A percentile compares a stretch with the other conserved stretches of the same genome.
Evolutionary conservation across 768 basidiomycete species (phyloP).

Genomic region (Suillus bovinus): DNA sequence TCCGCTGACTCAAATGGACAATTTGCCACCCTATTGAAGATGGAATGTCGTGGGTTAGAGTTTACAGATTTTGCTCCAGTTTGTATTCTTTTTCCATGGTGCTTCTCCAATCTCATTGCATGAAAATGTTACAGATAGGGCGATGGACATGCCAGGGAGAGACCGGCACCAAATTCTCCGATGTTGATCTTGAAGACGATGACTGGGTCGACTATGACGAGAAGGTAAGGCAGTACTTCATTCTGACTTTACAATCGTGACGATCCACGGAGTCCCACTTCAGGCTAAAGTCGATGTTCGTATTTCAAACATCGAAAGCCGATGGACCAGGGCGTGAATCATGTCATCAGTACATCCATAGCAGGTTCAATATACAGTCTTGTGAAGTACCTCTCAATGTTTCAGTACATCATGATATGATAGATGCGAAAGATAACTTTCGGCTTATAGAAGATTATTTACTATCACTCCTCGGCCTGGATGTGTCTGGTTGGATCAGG

Average conservation of each 20-base stretch:
- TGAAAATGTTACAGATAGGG: conserved; percentile 49
- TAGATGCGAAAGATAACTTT: neutral
- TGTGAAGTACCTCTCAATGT: neutral
- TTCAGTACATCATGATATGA: neutral
- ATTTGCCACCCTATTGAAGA: conserved; percentile 61
- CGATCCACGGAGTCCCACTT: conserved; percentile 6
- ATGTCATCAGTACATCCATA: neutral
- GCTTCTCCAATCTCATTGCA: neutral
- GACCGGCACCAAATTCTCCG: conserved; percentile 55
- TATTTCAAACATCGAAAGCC: conserved; percentile 63
- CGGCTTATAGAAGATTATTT: neutral
- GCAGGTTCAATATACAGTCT: neutral
- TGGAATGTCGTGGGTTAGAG: conserved; percentile 89
- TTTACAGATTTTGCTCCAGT: conserved; percentile 81
- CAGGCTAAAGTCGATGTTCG: conserved; percentile 67
- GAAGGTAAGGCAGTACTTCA: conserved; percentile 51
- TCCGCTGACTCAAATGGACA: conserved; percentile 56
- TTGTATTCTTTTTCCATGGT: conserved; percentile 18
- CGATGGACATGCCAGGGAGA: conserved; percentile 76
- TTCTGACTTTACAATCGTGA: neutral
- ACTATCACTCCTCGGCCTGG: too few species aligned
- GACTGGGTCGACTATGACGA: conserved; percentile 90
- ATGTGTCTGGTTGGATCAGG: conserved; percentile 35
- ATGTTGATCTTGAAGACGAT: conserved; percentile 70
- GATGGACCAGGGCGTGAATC: conserved; percentile 64